Evolutionary conservation across 164 flowering plant genomes (phyloP), one percentile per base, ranked within the genome.

Genomic region (Nymphaea colorata): DNA sequence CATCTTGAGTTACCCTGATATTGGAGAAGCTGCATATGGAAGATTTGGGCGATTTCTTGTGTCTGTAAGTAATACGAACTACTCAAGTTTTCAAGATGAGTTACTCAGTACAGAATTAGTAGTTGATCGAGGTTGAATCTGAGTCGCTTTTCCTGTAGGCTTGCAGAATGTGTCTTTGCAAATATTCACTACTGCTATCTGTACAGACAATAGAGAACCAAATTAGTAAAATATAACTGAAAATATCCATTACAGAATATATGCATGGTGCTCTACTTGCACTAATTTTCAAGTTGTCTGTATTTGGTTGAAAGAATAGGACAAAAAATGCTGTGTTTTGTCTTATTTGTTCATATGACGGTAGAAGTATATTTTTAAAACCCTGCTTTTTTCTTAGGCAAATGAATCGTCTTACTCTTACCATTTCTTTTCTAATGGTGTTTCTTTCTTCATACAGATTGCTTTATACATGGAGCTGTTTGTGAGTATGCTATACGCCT

Each of bases 381-480:
- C 16, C 16, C 59, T 1, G 59, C 12, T 55, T 55, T 55, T 16
- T 8, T 55, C 16, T 55, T 10, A 8, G 16, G 59, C 59, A 8
- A 16, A 8, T 16, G 10, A 55, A 10, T 8, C 16, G 10, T 55
- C 16, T 10, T 8, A 16, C 12, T 55, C 16, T 10, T 8, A 16
- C 12, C 59, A 8, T 55, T 61, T 17, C n/a, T 69, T 65, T 69
- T 67, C 76, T 79, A 68, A 76, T 71, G 59, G 17, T 71, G 43
- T 43, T 66, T 17, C 43, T 41, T 61, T 74, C 16, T 68, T 76
- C 66, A 4, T 85, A 87, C 98, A 93, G 98, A 73, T 93, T 44
- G 10, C 87, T 66, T 73, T 93, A 71, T 93, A 89, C 77, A 47
- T 77, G 42, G 98, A 90, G 74, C 68, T 94, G 76, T 94, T 87